Evolutionary conservation across 1,139 yeast genomes (phyloP), one percentile per base, ranked within the genome.

Genomic region (Candida sp.): DNA sequence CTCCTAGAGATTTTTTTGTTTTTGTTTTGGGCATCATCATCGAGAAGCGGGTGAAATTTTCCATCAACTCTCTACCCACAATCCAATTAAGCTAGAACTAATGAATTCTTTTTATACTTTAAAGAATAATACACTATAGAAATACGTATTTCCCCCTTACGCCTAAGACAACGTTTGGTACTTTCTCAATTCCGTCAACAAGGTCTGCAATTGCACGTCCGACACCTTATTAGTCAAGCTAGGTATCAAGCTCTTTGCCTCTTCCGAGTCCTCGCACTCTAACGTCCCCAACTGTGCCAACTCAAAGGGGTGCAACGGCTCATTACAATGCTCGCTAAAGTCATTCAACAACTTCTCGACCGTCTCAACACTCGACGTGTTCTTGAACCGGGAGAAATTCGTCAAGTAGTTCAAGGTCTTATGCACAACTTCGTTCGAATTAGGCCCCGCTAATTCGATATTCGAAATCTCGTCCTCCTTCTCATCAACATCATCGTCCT

Each of bases 231-330:
- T 81, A 22, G 84, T 80, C 63, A 94, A 78, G 69, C 96, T 88
- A 44, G 99, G 98, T 55, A 94, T 88, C 63, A 94, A 78, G 28
- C 97, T 90, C 70, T 92, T 90, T 32, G 98, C 98, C 74, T 94
- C 99, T 65, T 94, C 99, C 5, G 97, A 93, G 59, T 94, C 98
- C 66, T 94, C 99, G 70, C 98, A 93, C 41, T 96, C 91, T 57
- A 94, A 77, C 2, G 96, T 90, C 0, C 98, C 97, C 55, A 94
- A 77, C 70, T 94, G 99, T 0, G 99, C 97, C 50, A 91, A 78
- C 71, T 94, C 99, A 68, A 94, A 96, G 2, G 99, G 98, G 73
- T 94, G 99, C 62, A 94, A 74, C 35, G 86, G 86, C 47, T 78
- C 80, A 5, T 70, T 57, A 3, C 78, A 75, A 64, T 81, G 85